Conservation (phyloP, 306 rosid species). For the Dryas drummondii region DNA sequence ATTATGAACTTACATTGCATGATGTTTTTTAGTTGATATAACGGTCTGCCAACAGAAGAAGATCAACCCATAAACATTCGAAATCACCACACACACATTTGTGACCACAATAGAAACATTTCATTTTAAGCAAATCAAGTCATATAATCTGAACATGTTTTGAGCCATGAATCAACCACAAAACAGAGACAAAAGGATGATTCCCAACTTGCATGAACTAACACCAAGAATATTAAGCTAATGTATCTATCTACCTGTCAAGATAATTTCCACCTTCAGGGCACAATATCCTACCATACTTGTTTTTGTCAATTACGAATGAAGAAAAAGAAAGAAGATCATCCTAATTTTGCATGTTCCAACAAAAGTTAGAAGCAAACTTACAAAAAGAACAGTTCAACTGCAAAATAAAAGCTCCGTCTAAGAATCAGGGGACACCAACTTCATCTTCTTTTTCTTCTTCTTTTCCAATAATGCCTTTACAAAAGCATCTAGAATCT, state of each 20-base stretch:
- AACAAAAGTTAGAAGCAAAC: neutral
- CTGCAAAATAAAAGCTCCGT: neutral
- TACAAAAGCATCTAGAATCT: constrained; percentile 64
- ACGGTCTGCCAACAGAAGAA: neutral
- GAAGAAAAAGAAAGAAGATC: no score
- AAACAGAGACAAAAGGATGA: neutral
- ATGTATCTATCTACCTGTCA: neutral
- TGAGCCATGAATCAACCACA: neutral
- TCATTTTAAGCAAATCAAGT: neutral
- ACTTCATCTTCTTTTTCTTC: constrained; percentile 48
- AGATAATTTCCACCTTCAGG: neutral
- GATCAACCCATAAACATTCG: neutral
- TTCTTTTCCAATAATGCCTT: constrained; percentile 47
- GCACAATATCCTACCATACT: neutral
- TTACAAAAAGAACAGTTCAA: neutral
- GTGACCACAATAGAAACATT: neutral
- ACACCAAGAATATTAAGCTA: neutral
- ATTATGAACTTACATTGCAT: neutral
- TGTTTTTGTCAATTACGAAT: neutral
- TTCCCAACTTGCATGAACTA: neutral
- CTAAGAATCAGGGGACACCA: constrained; percentile 39
- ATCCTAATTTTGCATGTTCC: neutral
- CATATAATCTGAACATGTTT: neutral
- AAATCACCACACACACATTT: neutral
- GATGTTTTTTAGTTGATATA: no score